Evolutionary conservation across 371 early-diverging fungal genomes (phyloP).

Genomic region (Cokeromyces recurvatus): DNA sequence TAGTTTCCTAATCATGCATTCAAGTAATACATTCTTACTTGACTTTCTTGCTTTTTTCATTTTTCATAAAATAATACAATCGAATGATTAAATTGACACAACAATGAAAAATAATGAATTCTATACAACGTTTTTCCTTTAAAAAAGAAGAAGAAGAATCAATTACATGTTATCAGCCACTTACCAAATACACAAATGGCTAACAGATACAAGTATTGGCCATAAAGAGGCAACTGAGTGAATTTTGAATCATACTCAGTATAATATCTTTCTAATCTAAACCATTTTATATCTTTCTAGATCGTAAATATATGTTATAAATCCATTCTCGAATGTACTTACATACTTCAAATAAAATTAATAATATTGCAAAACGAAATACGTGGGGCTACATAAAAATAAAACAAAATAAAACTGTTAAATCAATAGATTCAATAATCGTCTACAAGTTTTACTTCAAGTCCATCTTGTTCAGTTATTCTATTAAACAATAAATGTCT

Average conservation of each 20-base stretch:
- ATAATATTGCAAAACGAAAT: constrained; percentile 71
- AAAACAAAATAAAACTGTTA: no score
- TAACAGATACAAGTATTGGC: constrained; percentile 80
- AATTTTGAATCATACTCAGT: constrained; percentile 48
- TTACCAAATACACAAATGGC: constrained; percentile 68
- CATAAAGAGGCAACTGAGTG: constrained; percentile 56
- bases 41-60: constrained; percentile 12
- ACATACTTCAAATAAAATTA: constrained; percentile 90
- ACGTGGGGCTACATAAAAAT: constrained; percentile 53
- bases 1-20: background rate
- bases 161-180: background rate
- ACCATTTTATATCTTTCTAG: constrained; percentile 81
- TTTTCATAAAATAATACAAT: constrained; percentile 17
- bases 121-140: no score
- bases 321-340: no score
- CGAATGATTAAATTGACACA: constrained; percentile 33
- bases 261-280: constrained; percentile 71
- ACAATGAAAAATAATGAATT: constrained; percentile 45
- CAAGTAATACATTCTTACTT: no score
- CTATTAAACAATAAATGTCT: constrained; percentile 87
- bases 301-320: background rate
- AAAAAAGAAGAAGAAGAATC: no score
- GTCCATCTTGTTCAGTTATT: constrained; percentile 36
- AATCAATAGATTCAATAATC: constrained; percentile 1
- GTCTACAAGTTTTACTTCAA: constrained; percentile 38